phyloP scores from a whole-genome alignment of 306 rosid genomes.

The Rosa chinensis region DNA sequence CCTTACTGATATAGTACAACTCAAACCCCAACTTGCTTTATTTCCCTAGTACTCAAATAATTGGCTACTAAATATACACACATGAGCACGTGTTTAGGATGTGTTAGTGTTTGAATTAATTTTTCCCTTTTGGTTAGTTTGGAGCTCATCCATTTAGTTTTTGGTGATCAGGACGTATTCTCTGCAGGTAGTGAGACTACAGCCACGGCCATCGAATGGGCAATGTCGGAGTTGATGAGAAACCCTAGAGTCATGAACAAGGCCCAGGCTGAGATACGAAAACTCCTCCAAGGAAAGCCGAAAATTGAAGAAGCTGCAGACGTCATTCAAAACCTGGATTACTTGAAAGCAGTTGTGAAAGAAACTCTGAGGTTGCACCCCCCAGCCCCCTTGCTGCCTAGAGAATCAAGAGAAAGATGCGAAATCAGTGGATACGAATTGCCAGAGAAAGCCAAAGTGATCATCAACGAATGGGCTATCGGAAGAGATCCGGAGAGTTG shows the following conservation, averaged over 20 bases:
- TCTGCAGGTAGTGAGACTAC: slow-evolving; percentile 40
- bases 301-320: neutral
- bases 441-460: neutral
- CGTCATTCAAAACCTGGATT: neutral
- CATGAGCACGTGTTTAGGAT: no score
- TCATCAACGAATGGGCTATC: neutral
- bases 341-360: slow-evolving; percentile 12
- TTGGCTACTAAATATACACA: no score
- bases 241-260: neutral
- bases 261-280: slow-evolving; percentile 11
- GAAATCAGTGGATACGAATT: neutral
- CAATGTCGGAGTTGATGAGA: slow-evolving; percentile 36
- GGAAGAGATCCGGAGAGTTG: neutral
- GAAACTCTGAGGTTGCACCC: slow-evolving; percentile 8
- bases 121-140: no score
- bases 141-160: neutral
- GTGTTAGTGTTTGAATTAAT: no score
- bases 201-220: slow-evolving; percentile 35
- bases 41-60: no score
- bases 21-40: no score
- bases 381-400: neutral
- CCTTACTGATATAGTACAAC: no score
- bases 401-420: neutral
- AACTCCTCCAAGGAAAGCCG: neutral
- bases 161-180: slow-evolving; percentile 24